Evolutionary conservation across 2,329 filamentous ascomycete genomes (phyloP).

Genomic region (Aschersonia sp.): DNA sequence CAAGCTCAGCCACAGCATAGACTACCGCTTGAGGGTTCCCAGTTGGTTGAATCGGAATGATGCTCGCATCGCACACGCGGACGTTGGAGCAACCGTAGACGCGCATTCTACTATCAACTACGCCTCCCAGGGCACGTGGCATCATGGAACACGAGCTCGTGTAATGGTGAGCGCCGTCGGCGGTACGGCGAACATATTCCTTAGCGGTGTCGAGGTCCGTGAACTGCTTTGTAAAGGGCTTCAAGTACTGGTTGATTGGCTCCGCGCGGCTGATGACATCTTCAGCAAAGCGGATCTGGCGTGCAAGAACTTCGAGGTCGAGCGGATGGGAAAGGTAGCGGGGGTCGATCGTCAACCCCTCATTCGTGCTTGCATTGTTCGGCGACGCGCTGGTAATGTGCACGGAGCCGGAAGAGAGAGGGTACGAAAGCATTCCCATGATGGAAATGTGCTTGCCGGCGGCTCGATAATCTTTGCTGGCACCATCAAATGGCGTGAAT

Average conservation of each 20-base stretch:
- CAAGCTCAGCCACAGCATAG: slow-evolving; percentile 24
- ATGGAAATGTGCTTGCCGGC: slow-evolving; percentile 38
- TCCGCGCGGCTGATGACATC: not conserved
- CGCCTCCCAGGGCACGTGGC: slow-evolving; percentile 26
- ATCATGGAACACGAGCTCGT: slow-evolving; percentile 35
- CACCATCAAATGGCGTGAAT: slow-evolving; percentile 9
- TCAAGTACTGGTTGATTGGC: not conserved
- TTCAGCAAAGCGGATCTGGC: slow-evolving; percentile 27
- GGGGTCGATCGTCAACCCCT: slow-evolving; percentile 28
- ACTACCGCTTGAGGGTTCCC: slow-evolving; percentile 18
- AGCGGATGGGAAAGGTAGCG: slow-evolving; percentile 39
- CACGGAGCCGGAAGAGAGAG: slow-evolving; percentile 42
- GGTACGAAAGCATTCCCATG: slow-evolving; percentile 43
- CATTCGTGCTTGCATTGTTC: slow-evolving; percentile 21
- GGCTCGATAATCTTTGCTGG: slow-evolving; percentile 13
- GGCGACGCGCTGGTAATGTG: slow-evolving; percentile 35
- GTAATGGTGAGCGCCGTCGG: slow-evolving; percentile 29
- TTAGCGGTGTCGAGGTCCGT: slow-evolving; percentile 16
- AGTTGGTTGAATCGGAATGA: slow-evolving; percentile 27
- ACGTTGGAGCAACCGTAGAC: slow-evolving; percentile 29
- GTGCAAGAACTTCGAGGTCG: slow-evolving; percentile 37
- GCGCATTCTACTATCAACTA: slow-evolving; percentile 24
- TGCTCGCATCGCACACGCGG: slow-evolving; percentile 28
- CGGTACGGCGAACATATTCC: slow-evolving; percentile 17
- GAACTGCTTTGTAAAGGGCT: not conserved